A percentile compares a stretch with the other conserved stretches of the same genome.
These are phyloP conservation scores for Paraconiothyrium brasiliense DNA, from an alignment of 2,329 filamentous ascomycete genomes.

Conservation along the genomic window DNA sequence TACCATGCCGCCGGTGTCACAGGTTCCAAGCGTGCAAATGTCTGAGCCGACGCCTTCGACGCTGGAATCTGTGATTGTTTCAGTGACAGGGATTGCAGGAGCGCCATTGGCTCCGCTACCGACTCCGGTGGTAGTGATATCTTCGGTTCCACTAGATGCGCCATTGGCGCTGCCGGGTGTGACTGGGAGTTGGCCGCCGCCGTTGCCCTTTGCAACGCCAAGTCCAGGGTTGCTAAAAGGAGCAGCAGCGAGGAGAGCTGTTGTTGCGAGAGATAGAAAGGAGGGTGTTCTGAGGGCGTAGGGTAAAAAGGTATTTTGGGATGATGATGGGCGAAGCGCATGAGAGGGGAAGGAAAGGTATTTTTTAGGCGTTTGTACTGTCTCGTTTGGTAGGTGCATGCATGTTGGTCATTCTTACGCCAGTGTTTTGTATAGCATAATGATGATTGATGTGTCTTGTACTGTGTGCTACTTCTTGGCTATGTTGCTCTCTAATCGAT, in stretches of 20 bases:
- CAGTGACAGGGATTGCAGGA: no score
- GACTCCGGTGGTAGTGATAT: not conserved
- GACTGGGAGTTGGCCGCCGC: conserved; percentile 3
- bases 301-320: no score
- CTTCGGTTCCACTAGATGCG: no score
- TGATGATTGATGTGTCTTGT: not conserved
- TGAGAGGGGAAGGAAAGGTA: not conserved
- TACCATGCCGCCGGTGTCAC: not conserved
- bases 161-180: conserved; percentile 9
- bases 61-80: not conserved
- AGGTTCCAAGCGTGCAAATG: not conserved
- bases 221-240: not conserved
- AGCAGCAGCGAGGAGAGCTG: conserved; percentile 4
- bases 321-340: not conserved
- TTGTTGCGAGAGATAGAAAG: not conserved
- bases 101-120: not conserved
- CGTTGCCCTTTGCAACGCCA: conserved; percentile 6
- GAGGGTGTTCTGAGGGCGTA: not conserved
- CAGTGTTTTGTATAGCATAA: conserved; percentile 3
- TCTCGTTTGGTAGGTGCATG: not conserved
- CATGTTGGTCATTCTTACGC: not conserved
- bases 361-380: not conserved
- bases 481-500: not conserved
- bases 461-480: not conserved
- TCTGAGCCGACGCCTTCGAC: not conserved